Evolutionary conservation across 768 basidiomycete genomes (phyloP).

Genomic region (Coprinopsis sp.): DNA sequence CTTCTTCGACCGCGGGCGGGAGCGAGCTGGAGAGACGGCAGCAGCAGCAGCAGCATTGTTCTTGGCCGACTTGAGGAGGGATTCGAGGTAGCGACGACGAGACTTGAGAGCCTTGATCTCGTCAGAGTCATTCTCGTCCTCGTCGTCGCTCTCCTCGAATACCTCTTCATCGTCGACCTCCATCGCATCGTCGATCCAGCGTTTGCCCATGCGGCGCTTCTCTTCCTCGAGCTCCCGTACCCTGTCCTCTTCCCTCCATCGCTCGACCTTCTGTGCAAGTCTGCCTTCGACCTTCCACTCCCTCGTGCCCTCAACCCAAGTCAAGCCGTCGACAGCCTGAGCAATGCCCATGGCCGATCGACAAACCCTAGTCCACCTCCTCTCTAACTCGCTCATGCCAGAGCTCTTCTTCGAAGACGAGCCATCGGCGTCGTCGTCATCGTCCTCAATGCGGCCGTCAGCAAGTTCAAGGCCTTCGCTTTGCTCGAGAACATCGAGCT

Average conservation of each 20-base stretch:
- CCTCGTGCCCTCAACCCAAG: conserved; percentile 54
- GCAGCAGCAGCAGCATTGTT: conserved; percentile 25
- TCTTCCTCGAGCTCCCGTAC: conserved; percentile 68
- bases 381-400: conserved; percentile 36
- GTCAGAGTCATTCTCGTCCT: conserved; percentile 64
- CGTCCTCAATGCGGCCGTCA: conserved; percentile 84
- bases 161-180: conserved; percentile 57
- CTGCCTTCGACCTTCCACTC: conserved; percentile 62
- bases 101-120: conserved; percentile 81
- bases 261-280: conserved; percentile 62
- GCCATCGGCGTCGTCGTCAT: conserved; percentile 43
- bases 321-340: conserved; percentile 70
- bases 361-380: conserved; percentile 72
- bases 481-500: conserved; percentile 76
- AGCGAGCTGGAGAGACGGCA: conserved; percentile 24
- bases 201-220: conserved; percentile 51
- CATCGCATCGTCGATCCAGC: conserved; percentile 67
- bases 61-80: conserved; percentile 51
- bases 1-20: conserved; percentile 23
- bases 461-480: conserved; percentile 51
- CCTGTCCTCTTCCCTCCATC: conserved; percentile 68
- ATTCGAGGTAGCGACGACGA: conserved; percentile 68
- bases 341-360: conserved; percentile 68
- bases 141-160: conserved; percentile 45
- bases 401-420: not conserved